Evolutionary conservation across 2,329 filamentous ascomycete genomes (phyloP).

Genomic region (Coniella lustricola): DNA sequence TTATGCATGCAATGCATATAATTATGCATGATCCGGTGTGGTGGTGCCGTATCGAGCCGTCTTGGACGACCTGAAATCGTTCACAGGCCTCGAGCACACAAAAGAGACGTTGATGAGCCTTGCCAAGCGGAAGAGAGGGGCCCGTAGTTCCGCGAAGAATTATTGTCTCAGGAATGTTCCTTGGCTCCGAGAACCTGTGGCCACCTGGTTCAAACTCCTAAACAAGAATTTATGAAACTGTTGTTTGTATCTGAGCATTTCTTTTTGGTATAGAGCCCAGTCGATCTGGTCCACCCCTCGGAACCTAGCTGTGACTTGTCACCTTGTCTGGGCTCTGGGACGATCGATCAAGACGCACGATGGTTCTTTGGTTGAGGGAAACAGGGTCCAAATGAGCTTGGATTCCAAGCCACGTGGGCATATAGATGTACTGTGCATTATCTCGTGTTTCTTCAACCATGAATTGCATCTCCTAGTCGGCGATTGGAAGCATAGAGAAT

Average conservation of each 20-base stretch:
- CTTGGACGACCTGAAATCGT: background rate
- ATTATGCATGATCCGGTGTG: constrained; percentile 1
- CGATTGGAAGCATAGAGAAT: too few species aligned
- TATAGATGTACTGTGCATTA: too few species aligned
- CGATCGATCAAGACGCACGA: background rate
- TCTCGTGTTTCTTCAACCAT: too few species aligned
- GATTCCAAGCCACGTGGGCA: background rate
- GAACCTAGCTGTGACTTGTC: background rate
- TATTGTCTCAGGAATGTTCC: background rate
- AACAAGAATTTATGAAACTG: too few species aligned
- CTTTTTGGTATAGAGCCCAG: background rate
- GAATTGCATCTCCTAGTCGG: too few species aligned
- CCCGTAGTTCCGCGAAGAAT: too few species aligned
- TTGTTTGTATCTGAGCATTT: background rate
- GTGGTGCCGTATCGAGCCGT: background rate
- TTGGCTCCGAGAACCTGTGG: background rate
- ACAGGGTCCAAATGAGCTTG: background rate
- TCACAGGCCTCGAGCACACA: too few species aligned
- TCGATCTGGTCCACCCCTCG: background rate
- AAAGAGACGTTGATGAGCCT: too few species aligned
- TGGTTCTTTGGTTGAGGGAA: background rate
- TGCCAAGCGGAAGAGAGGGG: too few species aligned
- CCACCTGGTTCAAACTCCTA: too few species aligned
- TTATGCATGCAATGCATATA: background rate
- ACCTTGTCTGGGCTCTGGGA: background rate